Percentiles rank a stretch among this genome's conserved stretches.
phyloP scores from a whole-genome alignment of 257 asterid genomes.

The Solanum pinnatisectum region DNA sequence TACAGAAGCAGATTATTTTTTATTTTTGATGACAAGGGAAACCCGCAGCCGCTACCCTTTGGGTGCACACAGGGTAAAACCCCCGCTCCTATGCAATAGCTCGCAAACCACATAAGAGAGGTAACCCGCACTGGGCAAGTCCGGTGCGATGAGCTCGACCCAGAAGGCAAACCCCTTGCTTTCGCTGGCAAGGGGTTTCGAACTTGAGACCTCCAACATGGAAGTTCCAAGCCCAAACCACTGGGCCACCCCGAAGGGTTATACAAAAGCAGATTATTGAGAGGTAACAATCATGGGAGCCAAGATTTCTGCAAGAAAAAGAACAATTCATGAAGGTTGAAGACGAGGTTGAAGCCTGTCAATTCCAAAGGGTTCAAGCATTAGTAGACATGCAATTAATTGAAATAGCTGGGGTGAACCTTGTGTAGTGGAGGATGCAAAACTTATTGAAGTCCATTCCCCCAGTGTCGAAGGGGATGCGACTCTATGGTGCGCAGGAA shows the following conservation, averaged over 20 bases:
- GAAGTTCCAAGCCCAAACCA: too few species aligned
- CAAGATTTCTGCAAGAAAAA: not conserved
- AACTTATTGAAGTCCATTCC: not conserved
- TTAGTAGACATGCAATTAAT: not conserved
- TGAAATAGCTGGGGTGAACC: not conserved
- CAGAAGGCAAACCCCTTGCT: too few species aligned
- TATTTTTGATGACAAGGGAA: too few species aligned
- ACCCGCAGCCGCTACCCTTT: too few species aligned
- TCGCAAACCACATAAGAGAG: too few species aligned
- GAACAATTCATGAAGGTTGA: not conserved
- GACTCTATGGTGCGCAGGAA: not conserved
- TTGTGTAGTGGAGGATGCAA: not conserved
- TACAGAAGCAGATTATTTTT: not conserved
- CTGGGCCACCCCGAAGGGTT: too few species aligned
- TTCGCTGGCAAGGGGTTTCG: too few species aligned
- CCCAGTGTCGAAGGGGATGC: not conserved
- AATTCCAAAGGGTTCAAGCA: not conserved
- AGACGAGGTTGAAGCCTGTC: not conserved
- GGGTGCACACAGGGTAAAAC: too few species aligned
- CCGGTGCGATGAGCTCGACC: too few species aligned
- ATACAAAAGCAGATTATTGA: not conserved
- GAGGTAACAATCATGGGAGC: not conserved
- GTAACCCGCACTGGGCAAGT: too few species aligned
- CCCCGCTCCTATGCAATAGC: too few species aligned
- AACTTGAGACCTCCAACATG: too few species aligned